Evolutionary conservation across 1,284 basidiomycete genomes (phyloP), one percentile per base, ranked within the genome.

Genomic region (Hemileia vastatrix): DNA sequence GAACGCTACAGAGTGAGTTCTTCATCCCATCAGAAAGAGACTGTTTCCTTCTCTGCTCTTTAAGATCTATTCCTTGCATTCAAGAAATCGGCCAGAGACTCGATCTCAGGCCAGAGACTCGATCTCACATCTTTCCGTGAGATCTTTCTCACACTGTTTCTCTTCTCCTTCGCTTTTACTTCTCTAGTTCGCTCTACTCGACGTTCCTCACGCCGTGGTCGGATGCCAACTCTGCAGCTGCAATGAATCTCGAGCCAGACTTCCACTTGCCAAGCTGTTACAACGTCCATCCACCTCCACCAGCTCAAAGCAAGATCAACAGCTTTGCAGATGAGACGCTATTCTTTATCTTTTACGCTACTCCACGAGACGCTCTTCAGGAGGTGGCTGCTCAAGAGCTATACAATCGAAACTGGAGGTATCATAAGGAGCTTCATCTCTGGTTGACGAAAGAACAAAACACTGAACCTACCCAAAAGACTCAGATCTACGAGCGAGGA

Each of bases 291-390:
- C 86, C 93, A 36, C 88, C 90, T 27, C 85, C 91, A 51, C 87
- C 89, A 47, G 88, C 90, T 3, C 86, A 89, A 63, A 83, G 78
- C 68, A 98, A 97, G 79, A 87, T 89, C 32, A 81, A 82, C 6
- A 86, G 86, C 66, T 96, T 97, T 77, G 88, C 87, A 73, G 94
- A 97, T 77, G 94, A 98, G 79, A 97, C 94, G 32, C 79, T 98
- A 45, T 97, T 98, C 79, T 95, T 91, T 82, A 93, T 95, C 84
- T 98, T 98, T 80, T 98, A 97, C 79, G 86, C 90, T 65, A 86
- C 85, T 76, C 91, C 94, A 60, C 81, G 90, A 71, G 94, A 98
- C 78, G 84, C 87, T 31, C 79, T 96, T 66, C 94, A 98, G 77
- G 91, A 97, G 77, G 84, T 93, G 53, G 94, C 94, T 9, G 91